Evolutionary conservation across 257 asterid species (phyloP).

Genomic region (Scutellaria minor): DNA sequence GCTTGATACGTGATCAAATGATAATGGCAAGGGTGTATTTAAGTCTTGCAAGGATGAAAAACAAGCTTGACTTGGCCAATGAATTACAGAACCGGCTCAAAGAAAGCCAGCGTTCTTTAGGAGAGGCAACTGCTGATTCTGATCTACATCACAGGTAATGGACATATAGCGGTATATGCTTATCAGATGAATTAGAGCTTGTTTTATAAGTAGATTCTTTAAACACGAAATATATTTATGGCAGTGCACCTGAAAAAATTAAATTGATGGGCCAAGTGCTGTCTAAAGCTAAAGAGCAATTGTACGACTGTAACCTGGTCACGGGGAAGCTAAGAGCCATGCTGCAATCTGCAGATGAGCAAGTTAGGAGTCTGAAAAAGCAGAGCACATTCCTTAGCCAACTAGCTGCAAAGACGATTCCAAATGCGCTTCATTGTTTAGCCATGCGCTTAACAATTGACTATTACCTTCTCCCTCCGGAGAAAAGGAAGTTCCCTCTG

Average conservation of each 20-base stretch:
- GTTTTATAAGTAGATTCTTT: constrained; percentile 36
- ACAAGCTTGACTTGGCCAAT: constrained; percentile 66
- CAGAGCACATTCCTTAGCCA: constrained; percentile 98
- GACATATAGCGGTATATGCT: constrained; percentile 17
- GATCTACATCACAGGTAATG: constrained; percentile 76
- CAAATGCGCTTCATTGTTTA: constrained; percentile 94
- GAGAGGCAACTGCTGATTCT: constrained; percentile 84
- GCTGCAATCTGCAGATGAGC: constrained; percentile 98
- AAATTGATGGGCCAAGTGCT: constrained; percentile 93
- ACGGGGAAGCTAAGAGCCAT: constrained; percentile 95
- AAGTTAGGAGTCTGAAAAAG: constrained; percentile 93
- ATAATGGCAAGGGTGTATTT: constrained; percentile 94
- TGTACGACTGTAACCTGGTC: constrained; percentile 90
- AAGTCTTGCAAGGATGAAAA: constrained; percentile 84
- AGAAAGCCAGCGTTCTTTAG: constrained; percentile 95
- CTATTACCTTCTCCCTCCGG: constrained; percentile 82
- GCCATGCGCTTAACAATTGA: constrained; percentile 94
- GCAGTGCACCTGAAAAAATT: constrained; percentile 82
- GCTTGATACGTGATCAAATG: constrained; percentile 94
- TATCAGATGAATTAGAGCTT: constrained; percentile 27
- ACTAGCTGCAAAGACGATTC: constrained; percentile 96
- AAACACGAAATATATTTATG: constrained; percentile 29
- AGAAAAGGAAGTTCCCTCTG: constrained; percentile 80
- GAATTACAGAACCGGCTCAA: constrained; percentile 82
- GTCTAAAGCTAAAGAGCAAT: constrained; percentile 84